A percentile compares a stretch with the other conserved stretches of the same genome.
Evolutionary conservation across 805 yeast genomes (phyloP).

Genomic region (Spathaspora passalidarum): DNA sequence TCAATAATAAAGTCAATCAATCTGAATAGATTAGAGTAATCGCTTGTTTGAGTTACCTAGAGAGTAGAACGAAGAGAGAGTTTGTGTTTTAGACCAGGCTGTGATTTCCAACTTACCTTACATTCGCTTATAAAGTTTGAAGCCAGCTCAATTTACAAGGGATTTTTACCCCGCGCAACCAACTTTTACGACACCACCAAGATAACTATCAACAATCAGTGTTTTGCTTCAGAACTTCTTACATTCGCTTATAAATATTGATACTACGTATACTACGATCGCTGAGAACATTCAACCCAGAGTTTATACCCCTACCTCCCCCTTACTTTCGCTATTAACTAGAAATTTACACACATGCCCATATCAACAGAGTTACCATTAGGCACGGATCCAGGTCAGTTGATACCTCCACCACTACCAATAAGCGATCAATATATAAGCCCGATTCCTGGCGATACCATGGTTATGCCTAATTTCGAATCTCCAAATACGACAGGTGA

Average conservation of each 20-base stretch:
- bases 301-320: neutral
- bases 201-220: neutral
- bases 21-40: too few species aligned
- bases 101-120: neutral
- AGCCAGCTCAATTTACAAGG: neutral
- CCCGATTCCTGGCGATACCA: neutral
- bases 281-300: too few species aligned
- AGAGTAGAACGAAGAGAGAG: neutral
- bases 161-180: neutral
- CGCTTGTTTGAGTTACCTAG: too few species aligned
- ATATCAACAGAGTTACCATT: neutral
- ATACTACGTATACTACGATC: neutral
- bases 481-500: neutral
- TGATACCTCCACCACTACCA: neutral
- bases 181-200: neutral
- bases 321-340: neutral
- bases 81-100: neutral
- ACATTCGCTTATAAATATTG: neutral
- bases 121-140: neutral
- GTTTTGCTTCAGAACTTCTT: neutral
- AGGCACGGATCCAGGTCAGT: neutral
- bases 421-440: neutral
- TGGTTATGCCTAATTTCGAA: neutral
- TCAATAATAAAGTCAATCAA: too few species aligned
- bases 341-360: neutral